Evolutionary conservation across 1,139 yeast genomes (phyloP).

Genomic region (Trichomonascaceae sp.): DNA sequence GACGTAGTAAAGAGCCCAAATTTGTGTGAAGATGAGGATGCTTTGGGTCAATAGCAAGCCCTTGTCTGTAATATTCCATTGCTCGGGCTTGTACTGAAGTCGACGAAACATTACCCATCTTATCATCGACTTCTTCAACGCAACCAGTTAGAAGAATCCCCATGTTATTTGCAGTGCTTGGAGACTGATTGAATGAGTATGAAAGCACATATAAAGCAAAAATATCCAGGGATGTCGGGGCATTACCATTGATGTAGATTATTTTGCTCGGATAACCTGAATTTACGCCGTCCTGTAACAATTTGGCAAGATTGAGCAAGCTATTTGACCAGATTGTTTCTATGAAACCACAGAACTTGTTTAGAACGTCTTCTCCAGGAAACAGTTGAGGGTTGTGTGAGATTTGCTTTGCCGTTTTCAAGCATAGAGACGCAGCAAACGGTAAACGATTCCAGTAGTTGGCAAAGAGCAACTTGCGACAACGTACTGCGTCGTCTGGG

Average conservation of each 20-base stretch:
- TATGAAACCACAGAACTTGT: slow-evolving; percentile 2
- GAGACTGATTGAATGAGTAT: slow-evolving; percentile 29
- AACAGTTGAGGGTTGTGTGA: background rate
- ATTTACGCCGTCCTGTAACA: slow-evolving; percentile 33
- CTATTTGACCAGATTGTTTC: slow-evolving; percentile 26
- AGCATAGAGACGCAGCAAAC: background rate
- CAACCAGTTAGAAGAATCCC: slow-evolving; percentile 23
- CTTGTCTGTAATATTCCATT: slow-evolving; percentile 29
- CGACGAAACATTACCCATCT: background rate
- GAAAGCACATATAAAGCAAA: slow-evolving; percentile 29
- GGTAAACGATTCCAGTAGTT: slow-evolving; percentile 1
- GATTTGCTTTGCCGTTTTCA: background rate
- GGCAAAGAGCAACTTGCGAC: slow-evolving; percentile 3
- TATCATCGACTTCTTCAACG: background rate
- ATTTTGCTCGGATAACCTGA: slow-evolving; percentile 26
- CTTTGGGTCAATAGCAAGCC: slow-evolving; percentile 28
- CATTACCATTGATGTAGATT: slow-evolving; percentile 26
- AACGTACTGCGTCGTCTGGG: slow-evolving; percentile 1
- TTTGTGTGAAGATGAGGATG: slow-evolving; percentile 35
- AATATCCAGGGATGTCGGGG: slow-evolving; percentile 29
- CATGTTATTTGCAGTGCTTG: slow-evolving; percentile 33
- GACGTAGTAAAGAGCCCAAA: slow-evolving; percentile 31
- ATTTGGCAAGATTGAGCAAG: slow-evolving; percentile 31
- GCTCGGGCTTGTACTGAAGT: background rate
- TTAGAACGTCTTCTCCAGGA: background rate